Percentiles rank a stretch among this genome's conserved stretches.
These are phyloP conservation scores for Collybia nuda DNA, from an alignment of 768 basidiomycete species.

Conservation along the genomic window DNA sequence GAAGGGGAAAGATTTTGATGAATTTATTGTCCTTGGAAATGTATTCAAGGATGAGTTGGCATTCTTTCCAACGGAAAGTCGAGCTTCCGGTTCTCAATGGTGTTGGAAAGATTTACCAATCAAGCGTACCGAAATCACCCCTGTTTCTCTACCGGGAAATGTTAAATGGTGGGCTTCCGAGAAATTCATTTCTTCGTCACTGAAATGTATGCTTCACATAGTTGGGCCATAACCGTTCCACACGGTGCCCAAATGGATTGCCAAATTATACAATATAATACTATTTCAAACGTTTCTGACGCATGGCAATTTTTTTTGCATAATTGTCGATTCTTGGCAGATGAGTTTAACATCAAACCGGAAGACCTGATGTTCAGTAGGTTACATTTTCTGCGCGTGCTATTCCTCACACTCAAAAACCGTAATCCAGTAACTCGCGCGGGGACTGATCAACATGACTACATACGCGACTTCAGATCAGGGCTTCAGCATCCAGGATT, in stretches of 20 bases:
- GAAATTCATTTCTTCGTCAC: not conserved
- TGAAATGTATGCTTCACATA: constrained; percentile 11
- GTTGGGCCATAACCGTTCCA: constrained; percentile 45
- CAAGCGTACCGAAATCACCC: constrained; percentile 27
- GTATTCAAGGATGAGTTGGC: constrained; percentile 28
- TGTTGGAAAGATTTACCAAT: constrained; percentile 33
- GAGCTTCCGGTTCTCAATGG: constrained; percentile 31
- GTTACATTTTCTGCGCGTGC: constrained; percentile 4
- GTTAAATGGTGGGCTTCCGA: constrained; percentile 26
- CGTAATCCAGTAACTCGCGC: constrained; percentile 34
- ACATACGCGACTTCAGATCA: not conserved
- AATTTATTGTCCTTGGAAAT: constrained; percentile 40
- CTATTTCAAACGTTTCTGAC: constrained; percentile 23
- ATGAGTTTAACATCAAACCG: constrained; percentile 30
- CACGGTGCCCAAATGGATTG: constrained; percentile 35
- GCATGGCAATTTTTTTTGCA: constrained; percentile 40
- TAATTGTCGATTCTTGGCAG: constrained; percentile 28
- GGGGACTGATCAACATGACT: constrained; percentile 24
- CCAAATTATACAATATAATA: constrained; percentile 30
- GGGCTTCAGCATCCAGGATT: constrained; percentile 8
- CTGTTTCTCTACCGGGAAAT: constrained; percentile 29
- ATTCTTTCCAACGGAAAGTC: constrained; percentile 18
- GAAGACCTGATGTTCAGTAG: constrained; percentile 43
- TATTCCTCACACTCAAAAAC: not conserved
- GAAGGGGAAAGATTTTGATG: constrained; percentile 28